These are phyloP conservation scores for Calonectria hongkongensis DNA, from an alignment of 2,329 filamentous ascomycete genomes.

Conservation along the genomic window DNA sequence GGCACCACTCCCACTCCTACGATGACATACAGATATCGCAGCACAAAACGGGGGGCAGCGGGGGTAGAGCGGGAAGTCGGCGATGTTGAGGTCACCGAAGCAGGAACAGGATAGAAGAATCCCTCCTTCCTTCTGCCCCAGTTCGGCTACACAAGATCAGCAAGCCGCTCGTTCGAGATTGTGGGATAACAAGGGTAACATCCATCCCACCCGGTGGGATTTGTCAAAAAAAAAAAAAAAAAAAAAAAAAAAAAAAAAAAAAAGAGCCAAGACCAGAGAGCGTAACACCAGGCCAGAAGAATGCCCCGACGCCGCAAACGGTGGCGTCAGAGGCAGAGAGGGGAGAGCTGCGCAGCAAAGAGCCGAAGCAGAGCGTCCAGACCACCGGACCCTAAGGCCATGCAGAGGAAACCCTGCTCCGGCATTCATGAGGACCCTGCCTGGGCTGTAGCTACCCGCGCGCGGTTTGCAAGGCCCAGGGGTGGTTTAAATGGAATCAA, in stretches of 20 bases:
- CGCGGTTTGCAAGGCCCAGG: constrained; percentile 31
- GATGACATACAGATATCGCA: constrained; percentile 22
- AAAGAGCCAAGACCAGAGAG: constrained; percentile 5
- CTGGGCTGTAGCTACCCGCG: constrained; percentile 24
- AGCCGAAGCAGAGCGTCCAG: constrained; percentile 16
- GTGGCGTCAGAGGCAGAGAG: constrained; percentile 28
- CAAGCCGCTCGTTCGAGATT: constrained; percentile 21
- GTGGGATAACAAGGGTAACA: constrained; percentile 18
- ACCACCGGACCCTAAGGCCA: not conserved
- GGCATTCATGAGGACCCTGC: constrained; percentile 32
- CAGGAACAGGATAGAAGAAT: constrained; percentile 19
- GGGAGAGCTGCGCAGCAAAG: constrained; percentile 12
- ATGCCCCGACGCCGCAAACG: constrained; percentile 31
- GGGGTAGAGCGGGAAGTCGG: constrained; percentile 18
- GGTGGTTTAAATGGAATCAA: constrained; percentile 33
- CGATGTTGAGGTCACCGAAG: constrained; percentile 20
- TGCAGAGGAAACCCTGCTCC: constrained; percentile 28
- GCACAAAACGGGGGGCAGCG: constrained; percentile 16
- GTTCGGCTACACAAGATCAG: constrained; percentile 20
- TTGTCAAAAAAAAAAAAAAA: constrained; percentile 14
- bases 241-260: not conserved
- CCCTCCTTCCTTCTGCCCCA: constrained; percentile 20
- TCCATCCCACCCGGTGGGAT: constrained; percentile 30
- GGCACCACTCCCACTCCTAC: constrained; percentile 19
- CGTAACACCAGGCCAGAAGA: constrained; percentile 23